Base-by-base conservation (phyloP, 2,329 filamentous ascomycete genomes). In the Lachnellula arida region DNA sequence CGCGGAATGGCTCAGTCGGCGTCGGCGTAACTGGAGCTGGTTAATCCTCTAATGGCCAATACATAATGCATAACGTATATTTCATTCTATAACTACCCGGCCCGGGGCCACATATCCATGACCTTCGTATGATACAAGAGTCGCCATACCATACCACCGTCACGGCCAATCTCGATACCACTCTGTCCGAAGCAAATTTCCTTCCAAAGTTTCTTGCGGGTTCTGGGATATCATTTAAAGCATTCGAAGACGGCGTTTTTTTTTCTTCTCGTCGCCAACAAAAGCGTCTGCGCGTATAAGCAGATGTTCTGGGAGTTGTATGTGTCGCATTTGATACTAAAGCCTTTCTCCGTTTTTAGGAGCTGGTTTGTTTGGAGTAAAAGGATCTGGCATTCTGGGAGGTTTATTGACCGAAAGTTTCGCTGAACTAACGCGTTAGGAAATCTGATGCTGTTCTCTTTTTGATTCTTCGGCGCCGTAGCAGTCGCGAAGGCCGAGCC, bases 1-100 rank as follows among this genome's bases (percentile, higher is more conserved):
- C 67, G 19, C 68, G 64, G 49, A 69, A 70, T 55, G 68, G 67
- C 9, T 67, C 67, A 3, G 63, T 71, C 19, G 68, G 68, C 3
- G 66, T 71, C 19, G 68, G 68, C 3, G 66, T 71, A 7, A 67
- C 66, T 49, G 68, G 68, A 52, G 62, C 67, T 22, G 59, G 61
- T 49, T 70, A 67, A 44, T 54, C 5, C 25, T 40, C 15, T 49
- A 54, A 47, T 34, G 15, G 15, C 32, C 17, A 52, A 46, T 49
- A 53, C 46, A 50, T 58, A 64, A 61, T 60, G 60, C 59, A 60
- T 63, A 59, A 64, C 61, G 57, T 62, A 53, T 44, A 56, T 61
- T 62, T 55, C 51, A 19, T 63, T 65, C 46, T 58, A 39, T 56
- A 32, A 32, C 28, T 32, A 48, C 42, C 34, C 44, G 57, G 58